A percentile compares a stretch with the other conserved stretches of the same genome.
Conservation (phyloP, 345 rosid species). For the Brassica cretica region DNA sequence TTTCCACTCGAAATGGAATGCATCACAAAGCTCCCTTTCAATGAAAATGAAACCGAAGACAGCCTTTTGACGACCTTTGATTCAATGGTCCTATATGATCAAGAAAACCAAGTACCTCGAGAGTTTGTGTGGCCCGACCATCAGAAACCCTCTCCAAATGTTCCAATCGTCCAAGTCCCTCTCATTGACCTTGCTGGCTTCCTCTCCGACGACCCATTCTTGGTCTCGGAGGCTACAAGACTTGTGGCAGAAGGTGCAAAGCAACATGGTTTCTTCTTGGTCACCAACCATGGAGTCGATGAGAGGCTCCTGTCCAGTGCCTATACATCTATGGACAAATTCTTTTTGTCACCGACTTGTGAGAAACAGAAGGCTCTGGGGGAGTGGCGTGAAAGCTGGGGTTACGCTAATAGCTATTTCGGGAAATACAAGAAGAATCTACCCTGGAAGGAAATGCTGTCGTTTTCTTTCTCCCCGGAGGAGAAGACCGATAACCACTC, state of each 20-base stretch:
- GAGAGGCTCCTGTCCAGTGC: slow-evolving; percentile 12
- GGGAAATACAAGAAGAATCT: not conserved
- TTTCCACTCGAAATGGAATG: slow-evolving; percentile 4
- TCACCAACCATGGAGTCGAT: slow-evolving; percentile 19
- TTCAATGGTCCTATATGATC: not conserved
- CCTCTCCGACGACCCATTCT: slow-evolving; percentile 9
- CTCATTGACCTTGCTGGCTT: slow-evolving; percentile 14
- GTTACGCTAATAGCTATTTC: slow-evolving; percentile 17
- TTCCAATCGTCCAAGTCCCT: slow-evolving; percentile 19
- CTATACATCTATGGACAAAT: not conserved
- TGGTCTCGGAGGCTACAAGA: slow-evolving; percentile 14
- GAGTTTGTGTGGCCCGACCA: slow-evolving; percentile 18
- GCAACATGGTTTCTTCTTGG: slow-evolving; percentile 17
- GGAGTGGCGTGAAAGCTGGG: slow-evolving; percentile 3
- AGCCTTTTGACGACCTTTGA: slow-evolving; percentile 4
- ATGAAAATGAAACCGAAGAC: not conserved
- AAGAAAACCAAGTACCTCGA: slow-evolving; percentile 12
- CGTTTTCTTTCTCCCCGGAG: not conserved
- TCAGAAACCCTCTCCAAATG: not conserved
- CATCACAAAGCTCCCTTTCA: not conserved
- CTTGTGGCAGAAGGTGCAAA: not conserved
- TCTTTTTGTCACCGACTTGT: not conserved
- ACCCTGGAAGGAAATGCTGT: slow-evolving; percentile 10
- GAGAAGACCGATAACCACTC: slow-evolving; percentile 3
- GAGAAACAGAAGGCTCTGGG: slow-evolving; percentile 13